Conservation (phyloP, 1,139 yeast species). For the Taiozyma onychis region DNA sequence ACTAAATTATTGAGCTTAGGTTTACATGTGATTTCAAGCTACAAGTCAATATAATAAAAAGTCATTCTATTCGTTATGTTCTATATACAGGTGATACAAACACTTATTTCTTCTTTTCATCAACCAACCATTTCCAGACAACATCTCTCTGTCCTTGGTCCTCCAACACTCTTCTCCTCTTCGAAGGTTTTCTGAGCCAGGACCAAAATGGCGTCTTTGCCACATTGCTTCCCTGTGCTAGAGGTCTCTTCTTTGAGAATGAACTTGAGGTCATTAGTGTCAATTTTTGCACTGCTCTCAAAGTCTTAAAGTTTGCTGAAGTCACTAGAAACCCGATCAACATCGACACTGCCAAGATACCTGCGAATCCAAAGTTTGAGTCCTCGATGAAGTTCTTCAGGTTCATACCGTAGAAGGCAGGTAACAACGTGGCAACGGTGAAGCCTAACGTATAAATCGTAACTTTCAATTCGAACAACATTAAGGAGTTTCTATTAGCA, state of each 20-base stretch:
- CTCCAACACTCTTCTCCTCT: slow-evolving; percentile 5
- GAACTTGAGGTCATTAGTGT: slow-evolving; percentile 34
- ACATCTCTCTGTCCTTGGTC: slow-evolving; percentile 47
- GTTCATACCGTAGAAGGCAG: slow-evolving; percentile 81
- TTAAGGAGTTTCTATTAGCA: slow-evolving; percentile 71
- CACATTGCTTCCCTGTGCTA: neutral
- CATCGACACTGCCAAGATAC: slow-evolving; percentile 34
- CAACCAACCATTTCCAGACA: slow-evolving; percentile 72
- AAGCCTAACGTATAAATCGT: slow-evolving; percentile 59
- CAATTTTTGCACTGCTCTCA: slow-evolving; percentile 38
- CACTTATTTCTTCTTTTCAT: slow-evolving; percentile 39
- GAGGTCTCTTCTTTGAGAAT: slow-evolving; percentile 2
- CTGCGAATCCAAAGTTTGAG: slow-evolving; percentile 41
- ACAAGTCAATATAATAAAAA: neutral
- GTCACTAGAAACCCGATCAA: slow-evolving; percentile 36
- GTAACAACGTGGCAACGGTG: slow-evolving; percentile 59
- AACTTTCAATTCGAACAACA: slow-evolving; percentile 66
- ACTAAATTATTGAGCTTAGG: no score
- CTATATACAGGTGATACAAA: neutral
- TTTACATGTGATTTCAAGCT: no score
- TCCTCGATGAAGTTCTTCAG: slow-evolving; percentile 74
- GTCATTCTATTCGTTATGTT: neutral
- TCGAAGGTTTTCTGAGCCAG: neutral
- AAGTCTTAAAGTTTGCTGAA: slow-evolving; percentile 32
- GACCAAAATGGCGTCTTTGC: slow-evolving; percentile 1